Percentiles rank a stretch among this genome's conserved stretches.
phyloP scores from a whole-genome alignment of 352 stramenopile species.

The Peronospora tabacina region DNA sequence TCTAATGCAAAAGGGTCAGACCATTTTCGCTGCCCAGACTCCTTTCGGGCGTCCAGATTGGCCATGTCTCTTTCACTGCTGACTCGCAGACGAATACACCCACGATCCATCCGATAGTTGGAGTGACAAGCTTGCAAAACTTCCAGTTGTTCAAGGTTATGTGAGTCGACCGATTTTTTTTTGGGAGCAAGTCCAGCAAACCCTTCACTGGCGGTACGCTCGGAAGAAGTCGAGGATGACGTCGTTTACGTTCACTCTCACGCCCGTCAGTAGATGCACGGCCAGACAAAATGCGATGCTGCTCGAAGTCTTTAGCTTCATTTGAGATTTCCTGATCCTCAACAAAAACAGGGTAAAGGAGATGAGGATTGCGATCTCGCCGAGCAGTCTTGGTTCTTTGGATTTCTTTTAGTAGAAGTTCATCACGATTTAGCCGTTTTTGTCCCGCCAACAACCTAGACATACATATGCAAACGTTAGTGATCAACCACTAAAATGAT shows the following conservation, averaged over 20 bases:
- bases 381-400: constrained; percentile 29
- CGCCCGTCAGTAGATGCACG: constrained; percentile 10
- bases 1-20: constrained; percentile 65
- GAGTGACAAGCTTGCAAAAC: constrained; percentile 81
- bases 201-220: constrained; percentile 77
- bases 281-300: constrained; percentile 2
- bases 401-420: constrained; percentile 66
- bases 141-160: constrained; percentile 54
- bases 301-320: constrained; percentile 1
- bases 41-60: constrained; percentile 35
- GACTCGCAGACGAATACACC: constrained; percentile 67
- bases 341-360: constrained; percentile 33
- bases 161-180: constrained; percentile 52
- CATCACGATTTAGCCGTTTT: constrained; percentile 67
- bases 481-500: neutral
- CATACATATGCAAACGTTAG: constrained; percentile 9
- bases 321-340: constrained; percentile 18
- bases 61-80: constrained; percentile 39
- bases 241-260: constrained; percentile 43
- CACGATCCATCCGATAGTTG: constrained; percentile 49
- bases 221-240: constrained; percentile 64
- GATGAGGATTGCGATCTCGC: constrained; percentile 48
- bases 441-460: constrained; percentile 58
- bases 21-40: constrained; percentile 53
- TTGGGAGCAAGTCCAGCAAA: constrained; percentile 74